Percentiles rank a stretch among this genome's conserved stretches.
phyloP scores from a whole-genome alignment of 176 grass and related monocot genomes.

The Rhynchospora tenuis region DNA sequence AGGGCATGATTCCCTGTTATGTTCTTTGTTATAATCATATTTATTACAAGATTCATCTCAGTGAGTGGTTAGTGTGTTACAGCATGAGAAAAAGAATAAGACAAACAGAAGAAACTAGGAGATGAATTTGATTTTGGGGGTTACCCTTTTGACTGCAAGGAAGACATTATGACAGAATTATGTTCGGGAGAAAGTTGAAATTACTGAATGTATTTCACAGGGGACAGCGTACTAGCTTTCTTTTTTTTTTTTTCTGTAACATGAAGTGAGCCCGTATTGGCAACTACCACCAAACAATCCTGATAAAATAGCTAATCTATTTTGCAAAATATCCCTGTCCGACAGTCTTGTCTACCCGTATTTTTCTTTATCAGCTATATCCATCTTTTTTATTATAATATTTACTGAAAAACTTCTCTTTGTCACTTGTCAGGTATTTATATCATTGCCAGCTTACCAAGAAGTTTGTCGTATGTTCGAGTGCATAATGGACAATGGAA shows the following conservation, averaged over 20 bases:
- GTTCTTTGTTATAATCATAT: neutral
- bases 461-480: conserved; percentile 65
- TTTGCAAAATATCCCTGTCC: neutral
- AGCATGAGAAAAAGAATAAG: neutral
- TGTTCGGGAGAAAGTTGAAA: neutral
- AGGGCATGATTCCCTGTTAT: neutral
- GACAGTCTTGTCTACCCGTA: too few relatives aligned
- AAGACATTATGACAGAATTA: neutral
- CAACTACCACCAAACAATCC: neutral
- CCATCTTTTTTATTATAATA: neutral
- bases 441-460: conserved; percentile 61
- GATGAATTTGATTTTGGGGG: neutral
- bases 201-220: neutral
- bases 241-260: neutral
- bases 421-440: conserved; percentile 78
- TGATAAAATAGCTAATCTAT: neutral
- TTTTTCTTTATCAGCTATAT: neutral
- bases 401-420: neutral
- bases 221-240: neutral
- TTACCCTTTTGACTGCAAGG: neutral
- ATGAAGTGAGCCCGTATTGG: neutral
- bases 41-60: neutral
- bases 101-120: neutral
- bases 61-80: neutral
- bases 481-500: conserved; percentile 43